Percentiles rank a stretch among this genome's conserved stretches.
Conservation (phyloP, 257 asterid species). For the Solanum rostratum region DNA sequence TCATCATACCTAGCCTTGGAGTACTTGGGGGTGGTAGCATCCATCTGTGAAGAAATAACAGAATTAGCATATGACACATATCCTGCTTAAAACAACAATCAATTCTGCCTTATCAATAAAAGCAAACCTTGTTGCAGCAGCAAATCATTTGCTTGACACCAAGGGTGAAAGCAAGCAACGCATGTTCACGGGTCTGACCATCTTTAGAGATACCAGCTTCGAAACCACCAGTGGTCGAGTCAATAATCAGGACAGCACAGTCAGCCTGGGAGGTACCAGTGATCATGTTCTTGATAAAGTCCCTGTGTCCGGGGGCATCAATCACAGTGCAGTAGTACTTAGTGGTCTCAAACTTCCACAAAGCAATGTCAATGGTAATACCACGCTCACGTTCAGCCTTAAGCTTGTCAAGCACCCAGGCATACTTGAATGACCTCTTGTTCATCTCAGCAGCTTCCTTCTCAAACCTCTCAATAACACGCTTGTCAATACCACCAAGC, state of each 20-base stretch:
- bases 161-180: slow-evolving; percentile 69
- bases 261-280: slow-evolving; percentile 89
- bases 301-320: slow-evolving; percentile 88
- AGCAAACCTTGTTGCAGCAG: slow-evolving; percentile 60
- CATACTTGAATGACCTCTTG: slow-evolving; percentile 84
- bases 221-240: slow-evolving; percentile 85
- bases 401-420: slow-evolving; percentile 86
- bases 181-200: slow-evolving; percentile 89
- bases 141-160: slow-evolving; percentile 82
- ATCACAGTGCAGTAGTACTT: slow-evolving; percentile 82
- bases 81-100: neutral
- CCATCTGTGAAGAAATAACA: neutral
- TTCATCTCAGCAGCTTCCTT: slow-evolving; percentile 88
- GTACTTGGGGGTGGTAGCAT: neutral
- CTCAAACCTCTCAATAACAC: slow-evolving; percentile 80
- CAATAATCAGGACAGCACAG: slow-evolving; percentile 72
- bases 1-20: neutral
- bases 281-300: slow-evolving; percentile 80
- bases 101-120: neutral
- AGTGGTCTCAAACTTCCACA: slow-evolving; percentile 86
- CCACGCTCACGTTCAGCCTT: slow-evolving; percentile 96
- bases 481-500: slow-evolving; percentile 86
- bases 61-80: neutral
- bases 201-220: slow-evolving; percentile 87
- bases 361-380: slow-evolving; percentile 76